These are phyloP conservation scores for Phytophthora megakarya DNA, from an alignment of 352 stramenopile genomes.

Conservation along the genomic window DNA sequence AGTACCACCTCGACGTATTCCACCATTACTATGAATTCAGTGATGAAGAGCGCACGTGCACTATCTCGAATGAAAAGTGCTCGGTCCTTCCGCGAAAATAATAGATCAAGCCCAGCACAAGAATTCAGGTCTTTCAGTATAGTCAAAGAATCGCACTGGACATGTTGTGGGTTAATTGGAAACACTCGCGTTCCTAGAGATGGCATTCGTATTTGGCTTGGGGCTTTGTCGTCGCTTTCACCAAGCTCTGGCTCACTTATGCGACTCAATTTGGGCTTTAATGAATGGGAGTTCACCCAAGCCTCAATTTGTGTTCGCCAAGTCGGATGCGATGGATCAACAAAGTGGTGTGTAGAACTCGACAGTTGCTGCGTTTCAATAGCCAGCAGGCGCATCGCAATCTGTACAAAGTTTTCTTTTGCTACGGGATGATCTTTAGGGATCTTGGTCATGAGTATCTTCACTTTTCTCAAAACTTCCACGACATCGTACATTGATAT, in stretches of 20 bases:
- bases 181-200: slow-evolving; percentile 3
- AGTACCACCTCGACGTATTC: slow-evolving; percentile 49
- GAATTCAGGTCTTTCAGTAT: not conserved
- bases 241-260: not conserved
- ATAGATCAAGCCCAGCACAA: not conserved
- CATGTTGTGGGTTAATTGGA: not conserved
- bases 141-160: not conserved
- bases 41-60: slow-evolving; percentile 36
- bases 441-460: slow-evolving; percentile 27
- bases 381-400: slow-evolving; percentile 16
- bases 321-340: not conserved
- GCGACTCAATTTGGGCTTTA: not conserved
- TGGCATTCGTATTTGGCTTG: slow-evolving; percentile 1
- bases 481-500: slow-evolving; percentile 6
- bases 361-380: slow-evolving; percentile 6
- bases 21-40: slow-evolving; percentile 46
- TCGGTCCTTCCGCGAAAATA: slow-evolving; percentile 23
- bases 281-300: not conserved
- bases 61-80: slow-evolving; percentile 32
- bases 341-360: not conserved
- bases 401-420: slow-evolving; percentile 24
- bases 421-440: not conserved
- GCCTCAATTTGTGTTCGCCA: slow-evolving; percentile 2
- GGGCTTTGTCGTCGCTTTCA: not conserved
- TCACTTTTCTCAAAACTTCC: slow-evolving; percentile 9